Conservation (phyloP, 2,329 filamentous ascomycete species). For the Madurella mycetomatis region DNA sequence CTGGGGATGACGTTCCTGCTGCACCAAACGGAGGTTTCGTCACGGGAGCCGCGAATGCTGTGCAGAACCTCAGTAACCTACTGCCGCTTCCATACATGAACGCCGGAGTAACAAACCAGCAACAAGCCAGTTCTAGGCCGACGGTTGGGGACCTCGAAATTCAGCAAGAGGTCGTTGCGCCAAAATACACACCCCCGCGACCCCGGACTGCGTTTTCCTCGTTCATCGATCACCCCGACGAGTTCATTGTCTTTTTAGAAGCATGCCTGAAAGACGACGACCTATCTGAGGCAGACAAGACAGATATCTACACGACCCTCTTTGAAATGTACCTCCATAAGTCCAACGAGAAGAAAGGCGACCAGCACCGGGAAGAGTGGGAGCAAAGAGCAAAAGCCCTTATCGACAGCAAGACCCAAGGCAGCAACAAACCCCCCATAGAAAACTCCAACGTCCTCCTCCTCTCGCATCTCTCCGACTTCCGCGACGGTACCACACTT, state of each 20-base stretch:
- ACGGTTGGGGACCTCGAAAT: slow-evolving; percentile 52
- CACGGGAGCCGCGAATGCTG: slow-evolving; percentile 64
- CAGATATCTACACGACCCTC: slow-evolving; percentile 87
- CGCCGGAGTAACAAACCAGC: slow-evolving; percentile 46
- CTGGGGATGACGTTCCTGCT: slow-evolving; percentile 35
- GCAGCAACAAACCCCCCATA: slow-evolving; percentile 51
- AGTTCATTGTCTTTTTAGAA: slow-evolving; percentile 91
- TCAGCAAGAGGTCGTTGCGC: slow-evolving; percentile 41
- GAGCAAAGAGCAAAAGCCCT: slow-evolving; percentile 85
- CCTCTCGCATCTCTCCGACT: slow-evolving; percentile 85
- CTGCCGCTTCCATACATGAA: slow-evolving; percentile 85
- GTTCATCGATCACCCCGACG: slow-evolving; percentile 87
- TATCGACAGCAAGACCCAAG: slow-evolving; percentile 57
- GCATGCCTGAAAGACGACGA: slow-evolving; percentile 71
- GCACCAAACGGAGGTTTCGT: slow-evolving; percentile 43
- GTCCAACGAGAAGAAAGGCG: slow-evolving; percentile 68
- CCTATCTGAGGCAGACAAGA: slow-evolving; percentile 68
- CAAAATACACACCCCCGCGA: slow-evolving; percentile 71
- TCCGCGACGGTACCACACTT: slow-evolving; percentile 82
- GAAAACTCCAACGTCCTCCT: slow-evolving; percentile 93
- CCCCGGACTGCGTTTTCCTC: slow-evolving; percentile 90
- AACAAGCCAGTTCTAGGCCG: slow-evolving; percentile 44
- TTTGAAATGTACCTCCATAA: slow-evolving; percentile 98
- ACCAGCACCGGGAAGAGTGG: slow-evolving; percentile 69
- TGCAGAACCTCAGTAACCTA: slow-evolving; percentile 80